phyloP scores from a whole-genome alignment of 1,139 yeast species.

The Pichia inconspicua region DNA sequence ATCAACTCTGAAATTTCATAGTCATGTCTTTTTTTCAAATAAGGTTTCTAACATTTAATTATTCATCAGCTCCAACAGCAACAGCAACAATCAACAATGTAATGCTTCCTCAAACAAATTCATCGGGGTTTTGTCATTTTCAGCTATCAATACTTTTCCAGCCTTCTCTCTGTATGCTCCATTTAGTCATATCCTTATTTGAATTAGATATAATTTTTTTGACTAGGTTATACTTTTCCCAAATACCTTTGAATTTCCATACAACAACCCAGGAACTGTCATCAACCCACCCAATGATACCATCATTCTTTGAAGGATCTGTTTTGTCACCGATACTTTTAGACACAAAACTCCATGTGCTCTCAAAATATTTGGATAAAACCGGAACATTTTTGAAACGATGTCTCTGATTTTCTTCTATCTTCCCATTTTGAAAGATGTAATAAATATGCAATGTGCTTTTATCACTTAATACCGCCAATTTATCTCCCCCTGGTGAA shows the following conservation, averaged over 20 bases:
- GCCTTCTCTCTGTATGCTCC: constrained; percentile 64
- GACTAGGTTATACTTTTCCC: constrained; percentile 74
- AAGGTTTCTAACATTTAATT: no score
- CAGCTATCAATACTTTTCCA: constrained; percentile 35
- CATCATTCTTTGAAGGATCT: constrained; percentile 39
- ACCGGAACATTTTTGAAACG: constrained; percentile 59
- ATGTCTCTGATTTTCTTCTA: constrained; percentile 50
- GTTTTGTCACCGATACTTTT: constrained; percentile 49
- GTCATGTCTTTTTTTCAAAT: no score
- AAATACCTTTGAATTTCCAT: constrained; percentile 65
- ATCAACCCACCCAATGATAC: constrained; percentile 74
- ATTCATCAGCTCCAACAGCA: no score
- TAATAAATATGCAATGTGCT: constrained; percentile 81
- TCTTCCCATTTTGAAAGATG: constrained; percentile 24
- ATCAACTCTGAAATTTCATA: no score
- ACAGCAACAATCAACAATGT: no score
- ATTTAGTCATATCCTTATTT: constrained; percentile 25
- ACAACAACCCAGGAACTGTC: constrained; percentile 59
- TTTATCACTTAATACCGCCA: constrained; percentile 86
- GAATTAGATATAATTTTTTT: constrained; percentile 5
- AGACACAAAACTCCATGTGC: constrained; percentile 86
- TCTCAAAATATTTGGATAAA: constrained; percentile 60
- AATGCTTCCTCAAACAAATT: no score
- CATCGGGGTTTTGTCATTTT: no score
- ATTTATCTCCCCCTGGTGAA: constrained; percentile 61